Evolutionary conservation across 2,329 filamentous ascomycete species (phyloP), one percentile per base, ranked within the genome.

Genomic region (Lasiodiplodia sp.): DNA sequence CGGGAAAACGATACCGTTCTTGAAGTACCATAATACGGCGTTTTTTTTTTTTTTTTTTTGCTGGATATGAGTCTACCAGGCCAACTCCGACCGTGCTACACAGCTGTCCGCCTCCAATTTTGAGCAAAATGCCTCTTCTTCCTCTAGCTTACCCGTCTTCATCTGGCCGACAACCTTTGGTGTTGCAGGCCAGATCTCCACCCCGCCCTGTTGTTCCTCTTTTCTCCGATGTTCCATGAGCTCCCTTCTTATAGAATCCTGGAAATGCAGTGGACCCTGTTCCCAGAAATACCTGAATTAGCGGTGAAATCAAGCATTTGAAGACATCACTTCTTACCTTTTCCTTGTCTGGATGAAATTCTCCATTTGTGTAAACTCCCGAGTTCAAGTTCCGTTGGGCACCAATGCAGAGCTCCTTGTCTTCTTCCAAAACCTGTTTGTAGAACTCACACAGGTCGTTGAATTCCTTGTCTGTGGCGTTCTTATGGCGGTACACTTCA

Each of bases 401-500:
- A 14, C 82, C 83, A 71, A 84, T 80, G 79, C 88, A 90, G 31
- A 91, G 84, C 10, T 85, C 81, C 74, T 90, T 90, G 79, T 91
- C 88, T 76, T 91, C 88, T 1, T 83, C 82, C 85, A 90, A 87
- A 76, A 91, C 84, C 49, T 86, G 85, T 77, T 87, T 87, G 81
- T 89, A 90, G 72, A 90, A 86, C 56, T 85, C 78, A 75, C 83
- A 84, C 76, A 90, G 87, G 65, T 81, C 77, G 16, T 82, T 77
- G 74, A 90, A 90, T 69, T 88, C 85, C 31, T 85, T 84, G 18
- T 89, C 85, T n/a, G 82, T 82, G 4, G 87, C 85, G 74, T 86
- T 79, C 75, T 86, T 87, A 82, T 90, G 87, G 69, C 86, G 83
- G 81, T 84, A 90, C 62, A 90, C 85, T 74, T 91, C 86, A 76